Conservation (phyloP, 2,329 filamentous ascomycete genomes). For the Xylariaceae sp. region DNA sequence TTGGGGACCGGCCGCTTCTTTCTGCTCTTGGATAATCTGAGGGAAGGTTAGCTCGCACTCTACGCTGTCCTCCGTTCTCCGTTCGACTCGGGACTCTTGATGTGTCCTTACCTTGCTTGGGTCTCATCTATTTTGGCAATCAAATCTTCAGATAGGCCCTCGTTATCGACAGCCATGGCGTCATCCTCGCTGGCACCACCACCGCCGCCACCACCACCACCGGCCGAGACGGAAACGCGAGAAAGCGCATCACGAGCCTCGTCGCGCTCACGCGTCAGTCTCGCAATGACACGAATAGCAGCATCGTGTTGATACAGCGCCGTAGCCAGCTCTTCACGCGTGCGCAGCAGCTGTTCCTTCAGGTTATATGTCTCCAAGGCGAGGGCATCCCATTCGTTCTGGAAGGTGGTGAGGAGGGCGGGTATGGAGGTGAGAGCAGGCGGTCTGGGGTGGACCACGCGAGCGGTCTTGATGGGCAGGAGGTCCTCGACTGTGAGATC, state of each 20-base stretch:
- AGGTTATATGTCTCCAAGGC: conserved; percentile 88
- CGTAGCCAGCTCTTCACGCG: conserved; percentile 86
- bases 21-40: conserved; percentile 76
- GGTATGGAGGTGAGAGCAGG: conserved; percentile 95
- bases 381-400: conserved; percentile 96
- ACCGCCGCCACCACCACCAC: conserved; percentile 44
- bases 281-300: conserved; percentile 88
- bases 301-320: conserved; percentile 96
- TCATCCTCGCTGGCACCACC: conserved; percentile 62
- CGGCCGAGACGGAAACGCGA: conserved; percentile 68
- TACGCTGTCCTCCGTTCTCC: not conserved
- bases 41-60: conserved; percentile 12
- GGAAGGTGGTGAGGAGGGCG: conserved; percentile 86
- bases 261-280: conserved; percentile 84
- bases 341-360: conserved; percentile 82
- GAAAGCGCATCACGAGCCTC: conserved; percentile 86
- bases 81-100: not conserved
- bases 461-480: conserved; percentile 76
- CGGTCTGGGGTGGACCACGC: conserved; percentile 80
- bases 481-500: conserved; percentile 79
- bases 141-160: conserved; percentile 67
- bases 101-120: conserved; percentile 63
- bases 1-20: conserved; percentile 83
- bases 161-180: conserved; percentile 86
- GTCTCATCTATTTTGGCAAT: conserved; percentile 70